A percentile compares a stretch with the other conserved stretches of the same genome.
Evolutionary conservation across 1,284 basidiomycete genomes (phyloP).

Genomic region (Cronartium quercuum): DNA sequence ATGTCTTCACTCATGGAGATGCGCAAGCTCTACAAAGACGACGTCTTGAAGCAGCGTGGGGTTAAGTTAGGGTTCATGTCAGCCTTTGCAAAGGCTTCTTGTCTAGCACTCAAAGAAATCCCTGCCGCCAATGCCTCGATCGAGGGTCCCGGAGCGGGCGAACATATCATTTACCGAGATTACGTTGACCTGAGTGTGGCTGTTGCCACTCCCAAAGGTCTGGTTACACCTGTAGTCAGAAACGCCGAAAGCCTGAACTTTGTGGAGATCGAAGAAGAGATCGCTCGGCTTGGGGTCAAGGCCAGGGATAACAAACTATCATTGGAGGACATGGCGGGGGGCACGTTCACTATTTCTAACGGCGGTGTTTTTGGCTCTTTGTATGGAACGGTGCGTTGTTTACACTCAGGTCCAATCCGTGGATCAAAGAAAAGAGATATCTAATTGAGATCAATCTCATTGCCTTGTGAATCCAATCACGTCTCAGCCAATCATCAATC

Average conservation of each 20-base stretch:
- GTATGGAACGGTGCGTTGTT: slow-evolving; percentile 72
- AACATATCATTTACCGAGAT: slow-evolving; percentile 38
- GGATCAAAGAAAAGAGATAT: too few species aligned
- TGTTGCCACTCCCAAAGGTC: slow-evolving; percentile 92
- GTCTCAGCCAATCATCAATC: slow-evolving; percentile 62
- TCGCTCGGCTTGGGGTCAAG: slow-evolving; percentile 81
- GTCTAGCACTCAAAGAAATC: slow-evolving; percentile 82
- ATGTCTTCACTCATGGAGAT: slow-evolving; percentile 93
- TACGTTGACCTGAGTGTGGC: slow-evolving; percentile 75
- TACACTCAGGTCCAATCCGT: neutral
- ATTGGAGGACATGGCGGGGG: slow-evolving; percentile 90
- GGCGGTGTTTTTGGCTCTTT: slow-evolving; percentile 97
- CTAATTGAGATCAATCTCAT: too few species aligned
- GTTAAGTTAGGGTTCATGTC: slow-evolving; percentile 99
- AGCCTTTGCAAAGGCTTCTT: slow-evolving; percentile 83
- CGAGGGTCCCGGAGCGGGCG: slow-evolving; percentile 53
- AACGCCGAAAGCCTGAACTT: slow-evolving; percentile 83
- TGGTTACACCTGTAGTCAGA: slow-evolving; percentile 91
- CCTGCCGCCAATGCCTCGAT: slow-evolving; percentile 92
- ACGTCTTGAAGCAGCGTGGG: slow-evolving; percentile 81
- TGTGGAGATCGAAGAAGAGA: slow-evolving; percentile 86
- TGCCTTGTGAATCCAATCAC: neutral
- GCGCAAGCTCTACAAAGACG: slow-evolving; percentile 92
- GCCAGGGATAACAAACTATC: slow-evolving; percentile 90
- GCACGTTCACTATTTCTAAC: slow-evolving; percentile 97